Evolutionary conservation across 345 rosid genomes (phyloP).

Genomic region (Salix dunnii): DNA sequence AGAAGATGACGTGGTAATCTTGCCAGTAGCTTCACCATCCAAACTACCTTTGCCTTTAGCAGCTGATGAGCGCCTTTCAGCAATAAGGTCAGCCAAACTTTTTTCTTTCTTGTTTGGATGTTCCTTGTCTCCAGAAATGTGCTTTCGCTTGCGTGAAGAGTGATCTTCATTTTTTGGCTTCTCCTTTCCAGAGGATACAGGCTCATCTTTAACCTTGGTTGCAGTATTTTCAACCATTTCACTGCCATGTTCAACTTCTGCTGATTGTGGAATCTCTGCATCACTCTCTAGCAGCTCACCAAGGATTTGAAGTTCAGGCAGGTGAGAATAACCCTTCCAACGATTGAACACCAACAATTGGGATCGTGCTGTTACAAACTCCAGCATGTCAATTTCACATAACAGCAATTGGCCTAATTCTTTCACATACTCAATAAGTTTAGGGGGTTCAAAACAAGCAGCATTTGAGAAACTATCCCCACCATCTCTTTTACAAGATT

Average conservation of each 20-base stretch:
- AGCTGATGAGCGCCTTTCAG: constrained; percentile 33
- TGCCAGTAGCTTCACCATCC: constrained; percentile 15
- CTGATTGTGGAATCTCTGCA: constrained; percentile 33
- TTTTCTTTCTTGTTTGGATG: constrained; percentile 44
- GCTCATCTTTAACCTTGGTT: constrained; percentile 24
- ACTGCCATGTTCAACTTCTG: constrained; percentile 14
- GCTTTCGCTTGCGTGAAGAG: constrained; percentile 33
- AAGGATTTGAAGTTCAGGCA: constrained; percentile 52
- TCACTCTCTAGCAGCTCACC: constrained; percentile 43
- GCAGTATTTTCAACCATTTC: constrained; percentile 20
- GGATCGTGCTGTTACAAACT: constrained; percentile 43
- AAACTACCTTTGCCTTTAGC: constrained; percentile 28
- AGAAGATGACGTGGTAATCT: constrained; percentile 19
- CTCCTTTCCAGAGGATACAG: constrained; percentile 25
- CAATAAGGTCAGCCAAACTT: constrained; percentile 54
- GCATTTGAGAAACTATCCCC: constrained; percentile 48
- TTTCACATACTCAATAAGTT: constrained; percentile 45
- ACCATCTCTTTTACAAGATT: constrained; percentile 37
- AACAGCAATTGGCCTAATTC: constrained; percentile 41
- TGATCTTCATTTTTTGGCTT: constrained; percentile 28
- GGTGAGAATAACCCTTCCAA: constrained; percentile 58
- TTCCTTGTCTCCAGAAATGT: constrained; percentile 24
- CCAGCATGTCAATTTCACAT: constrained; percentile 42
- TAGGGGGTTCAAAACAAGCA: constrained; percentile 48
- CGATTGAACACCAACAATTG: constrained; percentile 56